phyloP scores from a whole-genome alignment of 176 grass and related monocot genomes.

The Eleusine indica region DNA sequence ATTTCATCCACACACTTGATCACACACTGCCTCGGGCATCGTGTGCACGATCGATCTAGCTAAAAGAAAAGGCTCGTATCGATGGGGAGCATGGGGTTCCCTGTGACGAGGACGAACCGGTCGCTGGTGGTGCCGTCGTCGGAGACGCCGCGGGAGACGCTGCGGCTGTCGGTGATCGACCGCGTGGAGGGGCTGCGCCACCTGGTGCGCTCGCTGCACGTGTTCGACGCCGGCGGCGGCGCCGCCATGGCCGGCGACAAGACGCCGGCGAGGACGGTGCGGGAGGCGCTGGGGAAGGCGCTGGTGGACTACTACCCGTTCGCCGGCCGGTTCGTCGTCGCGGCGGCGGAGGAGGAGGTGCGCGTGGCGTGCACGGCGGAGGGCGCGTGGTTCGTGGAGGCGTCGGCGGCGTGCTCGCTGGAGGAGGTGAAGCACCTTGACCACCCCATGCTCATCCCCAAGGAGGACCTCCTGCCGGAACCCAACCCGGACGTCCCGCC shows the following conservation, averaged over 20 bases:
- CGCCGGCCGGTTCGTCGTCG: constrained; percentile 62
- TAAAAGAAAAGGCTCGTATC: no score
- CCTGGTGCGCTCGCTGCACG: constrained; percentile 72
- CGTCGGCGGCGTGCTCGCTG: constrained; percentile 54
- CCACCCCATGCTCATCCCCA: constrained; percentile 68
- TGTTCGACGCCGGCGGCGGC: constrained; percentile 20
- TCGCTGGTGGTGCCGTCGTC: constrained; percentile 57
- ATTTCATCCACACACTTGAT: background rate
- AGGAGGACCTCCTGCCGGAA: constrained; percentile 72
- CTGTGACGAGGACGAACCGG: constrained; percentile 54
- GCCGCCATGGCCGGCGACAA: background rate
- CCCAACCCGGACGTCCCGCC: constrained; percentile 39
- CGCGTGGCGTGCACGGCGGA: constrained; percentile 64
- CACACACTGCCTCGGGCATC: background rate
- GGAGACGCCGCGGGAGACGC: constrained; percentile 54
- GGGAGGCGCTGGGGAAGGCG: constrained; percentile 58
- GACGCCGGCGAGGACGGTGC: constrained; percentile 42
- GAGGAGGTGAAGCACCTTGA: constrained; percentile 72
- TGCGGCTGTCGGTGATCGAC: constrained; percentile 73
- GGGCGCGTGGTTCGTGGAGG: constrained; percentile 83
- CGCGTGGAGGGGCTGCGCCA: constrained; percentile 77
- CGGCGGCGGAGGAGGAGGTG: constrained; percentile 44
- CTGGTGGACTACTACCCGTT: constrained; percentile 79
- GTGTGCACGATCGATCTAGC: no score
- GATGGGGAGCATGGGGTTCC: constrained; percentile 45